Conservation (phyloP, 176 grass and related monocot species). For the Hsuehochloa calcarea region DNA sequence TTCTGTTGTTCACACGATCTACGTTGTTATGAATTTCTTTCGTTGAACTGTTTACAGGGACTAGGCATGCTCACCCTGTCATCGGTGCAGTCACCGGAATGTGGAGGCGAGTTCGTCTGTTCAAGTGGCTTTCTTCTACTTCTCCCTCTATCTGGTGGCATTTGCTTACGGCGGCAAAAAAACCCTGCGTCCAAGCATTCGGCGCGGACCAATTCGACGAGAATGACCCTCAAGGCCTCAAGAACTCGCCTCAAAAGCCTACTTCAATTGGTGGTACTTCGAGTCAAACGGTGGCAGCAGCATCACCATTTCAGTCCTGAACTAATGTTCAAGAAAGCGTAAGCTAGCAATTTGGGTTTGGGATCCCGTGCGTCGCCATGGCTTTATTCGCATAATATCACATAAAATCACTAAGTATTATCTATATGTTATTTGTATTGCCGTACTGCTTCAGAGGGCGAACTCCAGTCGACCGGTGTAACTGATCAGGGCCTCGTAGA, state of each 20-base stretch:
- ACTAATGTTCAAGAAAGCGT: conserved; percentile 31
- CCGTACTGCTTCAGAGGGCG: no score
- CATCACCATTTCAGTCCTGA: background rate
- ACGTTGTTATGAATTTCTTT: background rate
- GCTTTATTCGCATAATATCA: no score
- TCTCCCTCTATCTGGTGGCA: conserved; percentile 40
- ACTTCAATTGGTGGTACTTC: conserved; percentile 43
- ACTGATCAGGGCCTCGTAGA: no score
- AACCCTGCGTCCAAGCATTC: conserved; percentile 42
- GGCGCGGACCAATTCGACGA: conserved; percentile 42
- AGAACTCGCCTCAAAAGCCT: conserved; percentile 9
- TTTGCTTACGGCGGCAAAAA: conserved; percentile 37
- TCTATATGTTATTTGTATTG: no score
- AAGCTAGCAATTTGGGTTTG: conserved; percentile 44
- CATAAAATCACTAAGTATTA: no score
- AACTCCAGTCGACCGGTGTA: no score
- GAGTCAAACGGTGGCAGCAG: background rate
- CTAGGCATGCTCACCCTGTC: conserved; percentile 41
- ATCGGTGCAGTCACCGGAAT: background rate
- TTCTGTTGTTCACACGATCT: background rate
- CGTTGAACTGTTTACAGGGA: conserved; percentile 7
- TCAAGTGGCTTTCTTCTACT: conserved; percentile 27
- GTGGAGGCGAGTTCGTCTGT: background rate
- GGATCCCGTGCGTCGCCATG: conserved; percentile 25
- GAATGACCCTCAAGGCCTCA: conserved; percentile 25